Base-by-base conservation (phyloP, 805 yeast genomes). In the Saccharomycopsis guyanensis region DNA sequence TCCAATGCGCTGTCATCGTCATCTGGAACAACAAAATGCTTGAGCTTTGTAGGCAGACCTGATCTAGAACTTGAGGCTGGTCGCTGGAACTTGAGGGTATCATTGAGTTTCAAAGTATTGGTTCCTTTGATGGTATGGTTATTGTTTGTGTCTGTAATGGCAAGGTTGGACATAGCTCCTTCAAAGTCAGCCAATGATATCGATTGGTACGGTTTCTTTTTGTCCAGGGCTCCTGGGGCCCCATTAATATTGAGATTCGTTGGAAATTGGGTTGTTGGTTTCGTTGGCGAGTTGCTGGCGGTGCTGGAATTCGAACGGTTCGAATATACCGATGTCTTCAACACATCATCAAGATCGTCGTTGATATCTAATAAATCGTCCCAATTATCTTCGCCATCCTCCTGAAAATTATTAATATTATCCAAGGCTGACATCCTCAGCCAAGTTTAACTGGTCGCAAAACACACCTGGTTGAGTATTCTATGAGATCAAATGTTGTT, bases 281-380 rank as follows among this genome's bases (percentile, higher is more conserved):
- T 33, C 20, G 10, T 33, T 8, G 37, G 37, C 18, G 37, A 33
- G 20, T 12, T 33, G 37, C 10, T 15, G 20, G 27, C 18, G 15
- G 22, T 20, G 16, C 13, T 23, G 3, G 33, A 22, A 4, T 12
- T 22, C 29, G 49, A 45, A 25, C 40, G 37, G 22, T 33, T 42
- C 8, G 53, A 47, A 23, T 32, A 46, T 6, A 46, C 29, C 4
- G 53, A 50, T 6, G 51, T 40, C 18, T 48, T 22, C 36, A 50
- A 38, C 19, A 43, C 48, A 22, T 42, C 37, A 22, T 50, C 53
- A n/a, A 50, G 12, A 33, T 50, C 42, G 13, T 35, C 32, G 27
- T 50, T 50, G 33, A 44, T 43, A n/a, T 39, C 40, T 4, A 47
- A 39, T 13, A 50, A 29, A 40, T 50, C 53, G 31, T 46, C 53